These are phyloP conservation scores for Hortaea werneckii DNA, from an alignment of 2,329 filamentous ascomycete genomes.

Conservation along the genomic window DNA sequence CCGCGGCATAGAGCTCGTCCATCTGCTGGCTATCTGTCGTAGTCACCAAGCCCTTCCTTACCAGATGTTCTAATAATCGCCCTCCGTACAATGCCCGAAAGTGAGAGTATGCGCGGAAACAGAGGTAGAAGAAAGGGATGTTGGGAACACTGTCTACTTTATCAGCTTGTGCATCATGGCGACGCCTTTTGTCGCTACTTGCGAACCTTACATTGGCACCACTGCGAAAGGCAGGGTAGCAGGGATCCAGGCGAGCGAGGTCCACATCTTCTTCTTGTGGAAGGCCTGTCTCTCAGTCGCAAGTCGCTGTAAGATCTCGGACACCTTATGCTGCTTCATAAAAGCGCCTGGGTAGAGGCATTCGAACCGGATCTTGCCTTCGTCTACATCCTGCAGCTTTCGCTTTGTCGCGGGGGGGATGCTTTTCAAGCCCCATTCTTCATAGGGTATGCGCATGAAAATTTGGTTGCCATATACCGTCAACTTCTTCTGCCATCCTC, in stretches of 20 bases:
- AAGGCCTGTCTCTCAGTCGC: conserved; percentile 71
- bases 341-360: conserved; percentile 12
- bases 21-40: conserved; percentile 57
- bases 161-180: conserved; percentile 6
- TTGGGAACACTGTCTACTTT: conserved; percentile 63
- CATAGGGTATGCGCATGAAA: conserved; percentile 79
- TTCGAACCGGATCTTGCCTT: conserved; percentile 53
- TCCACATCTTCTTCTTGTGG: conserved; percentile 67
- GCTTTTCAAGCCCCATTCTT: conserved; percentile 97
- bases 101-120: conserved; percentile 84
- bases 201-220: conserved; percentile 62
- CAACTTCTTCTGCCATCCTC: conserved; percentile 73
- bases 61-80: conserved; percentile 71
- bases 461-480: conserved; percentile 79
- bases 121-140: conserved; percentile 91
- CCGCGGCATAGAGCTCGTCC: conserved; percentile 60
- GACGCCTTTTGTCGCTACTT: neutral
- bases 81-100: conserved; percentile 79
- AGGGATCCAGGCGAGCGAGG: conserved; percentile 74
- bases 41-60: conserved; percentile 61
- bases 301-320: conserved; percentile 55
- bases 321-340: conserved; percentile 33
- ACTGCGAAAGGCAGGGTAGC: conserved; percentile 72
- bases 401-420: conserved; percentile 69
- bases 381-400: conserved; percentile 52